These are phyloP conservation scores for Helicostylum pulchrum DNA, from an alignment of 192 early-diverging fungal genomes.

Conservation along the genomic window DNA sequence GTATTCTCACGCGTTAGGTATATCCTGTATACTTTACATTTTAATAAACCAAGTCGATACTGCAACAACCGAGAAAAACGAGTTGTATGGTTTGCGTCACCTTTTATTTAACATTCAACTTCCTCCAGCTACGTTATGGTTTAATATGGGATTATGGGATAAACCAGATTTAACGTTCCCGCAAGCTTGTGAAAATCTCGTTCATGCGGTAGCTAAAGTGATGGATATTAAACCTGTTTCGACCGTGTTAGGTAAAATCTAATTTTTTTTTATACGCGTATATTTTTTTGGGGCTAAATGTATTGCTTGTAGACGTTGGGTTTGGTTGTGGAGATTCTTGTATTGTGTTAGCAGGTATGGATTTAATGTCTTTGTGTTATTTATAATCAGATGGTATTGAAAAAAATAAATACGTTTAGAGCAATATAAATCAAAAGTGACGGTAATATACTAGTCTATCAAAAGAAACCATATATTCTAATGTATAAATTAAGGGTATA, in stretches of 20 bases:
- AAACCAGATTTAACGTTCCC: conserved; percentile 23
- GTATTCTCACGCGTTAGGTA: conserved; percentile 1
- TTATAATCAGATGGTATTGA: background rate
- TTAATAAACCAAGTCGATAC: background rate
- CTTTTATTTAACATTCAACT: conserved; percentile 40
- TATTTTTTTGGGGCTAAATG: conserved; percentile 26
- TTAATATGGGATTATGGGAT: conserved; percentile 51
- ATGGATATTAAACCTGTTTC: conserved; percentile 4
- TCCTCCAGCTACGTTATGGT: conserved; percentile 40
- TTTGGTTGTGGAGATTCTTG: conserved; percentile 58
- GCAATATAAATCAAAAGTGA: conserved; percentile 15
- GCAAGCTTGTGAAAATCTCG: conserved; percentile 43
- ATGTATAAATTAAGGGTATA: conserved; percentile 31
- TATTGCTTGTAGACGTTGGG: conserved; percentile 45
- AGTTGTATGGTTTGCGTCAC: conserved; percentile 46
- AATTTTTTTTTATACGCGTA: conserved; percentile 40
- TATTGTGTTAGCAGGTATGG: conserved; percentile 33
- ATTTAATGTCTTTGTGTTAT: background rate
- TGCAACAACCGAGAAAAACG: conserved; percentile 19
- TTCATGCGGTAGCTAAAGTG: conserved; percentile 29
- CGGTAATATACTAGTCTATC: conserved; percentile 11
- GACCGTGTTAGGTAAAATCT: conserved; percentile 19
- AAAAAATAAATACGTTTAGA: conserved; percentile 1
- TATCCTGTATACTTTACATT: background rate
- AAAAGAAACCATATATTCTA: background rate